Evolutionary conservation across 495 filamentous ascomycete species (phyloP), one percentile per base, ranked within the genome.

Genomic region (Cenococcum geophilum): DNA sequence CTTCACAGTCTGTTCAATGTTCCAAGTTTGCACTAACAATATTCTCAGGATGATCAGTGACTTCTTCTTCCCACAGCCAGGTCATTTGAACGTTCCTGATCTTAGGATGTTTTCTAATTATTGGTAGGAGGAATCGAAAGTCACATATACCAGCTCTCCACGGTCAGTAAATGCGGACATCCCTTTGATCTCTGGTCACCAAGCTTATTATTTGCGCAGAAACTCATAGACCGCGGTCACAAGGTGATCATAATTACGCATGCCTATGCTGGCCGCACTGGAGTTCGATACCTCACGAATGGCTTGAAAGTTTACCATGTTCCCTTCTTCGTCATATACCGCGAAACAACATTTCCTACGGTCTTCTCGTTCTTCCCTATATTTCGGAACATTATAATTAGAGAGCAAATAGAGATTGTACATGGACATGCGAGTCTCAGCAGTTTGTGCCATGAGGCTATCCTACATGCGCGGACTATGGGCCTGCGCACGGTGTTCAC

Each of bases 231-330:
- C 72, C 88, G 93, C 23, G 93, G 93, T 35, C 93, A 98, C 78
- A 96, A 97, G 77, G 92, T 97, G 62, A 89, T 98, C 58, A 89
- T 98, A 67, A 91, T 98, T 70, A 98, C 95, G 0, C 93, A 98
- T 77, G 87, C 89, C n/a, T 97, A 98, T 72, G 82, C 88, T 58
- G 89, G 88, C 16, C 86, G 93, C 14, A 95, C 87, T 18, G 93
- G 93, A 4, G 84, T 98, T n/a, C 87, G 95, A 57, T 98, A 97
- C 68, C 84, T 98, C 52, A 97, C 93, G 55, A 97, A 97, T 74
- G 92, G 93, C 42, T 83, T 98, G 64, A 98, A 98, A 72, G 91
- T 97, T 74, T 98, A 96, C 74, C 89, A 98, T 76, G 88, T 97
- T 9, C 93, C 93, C 1, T 97, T 97, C 72, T 82, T 95, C 68